Base-by-base conservation (phyloP, 495 filamentous ascomycete species). In the Penicillium angulare region DNA sequence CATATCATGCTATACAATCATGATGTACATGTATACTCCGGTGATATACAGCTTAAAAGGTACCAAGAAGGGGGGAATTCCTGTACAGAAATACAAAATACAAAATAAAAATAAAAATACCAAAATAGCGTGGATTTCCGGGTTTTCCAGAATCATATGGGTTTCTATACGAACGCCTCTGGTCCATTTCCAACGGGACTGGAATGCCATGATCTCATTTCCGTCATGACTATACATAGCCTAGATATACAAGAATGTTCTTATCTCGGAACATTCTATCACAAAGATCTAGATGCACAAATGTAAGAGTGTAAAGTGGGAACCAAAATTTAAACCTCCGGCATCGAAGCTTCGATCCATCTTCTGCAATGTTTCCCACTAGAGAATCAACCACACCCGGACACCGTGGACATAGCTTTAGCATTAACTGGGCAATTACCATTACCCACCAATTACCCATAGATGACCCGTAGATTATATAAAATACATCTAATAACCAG, bases 311-410 rank as follows among this genome's bases (percentile, higher is more conserved):
- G 20, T 18, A 16, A 32, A 35, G 33, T 18, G 34, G 34, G 34
- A 38, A 42, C 42, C 47, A 24, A 43, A 9, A 33, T 49, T 43
- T 49, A 49, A 57, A 45, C 55, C 55, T 55, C 49, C 47, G 47
- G 36, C 49, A 45, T 36, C 42, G 52, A 53, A 50, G 51, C 56
- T 59, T 53, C 54, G 32, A 57, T 52, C 34, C 41, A 29, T 39
- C 27, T 53, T 50, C 54, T 36, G 35, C 43, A 20, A 18, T 34
- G 32, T 34, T n/a, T n/a, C 16, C 16, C 13, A 33, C 43, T 21
- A 34, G 18, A 43, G 43, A 32, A 27, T 34, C 32, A 26, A 26
- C 27, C n/a, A n/a, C n/a, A n/a, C n/a, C n/a, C n/a, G n/a, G n/a
- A n/a, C n/a, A n/a, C n/a, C n/a, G n/a, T n/a, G n/a, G n/a, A n/a